Evolutionary conservation across 164 flowering plant species (phyloP).

Genomic region (Echeveria elegans): DNA sequence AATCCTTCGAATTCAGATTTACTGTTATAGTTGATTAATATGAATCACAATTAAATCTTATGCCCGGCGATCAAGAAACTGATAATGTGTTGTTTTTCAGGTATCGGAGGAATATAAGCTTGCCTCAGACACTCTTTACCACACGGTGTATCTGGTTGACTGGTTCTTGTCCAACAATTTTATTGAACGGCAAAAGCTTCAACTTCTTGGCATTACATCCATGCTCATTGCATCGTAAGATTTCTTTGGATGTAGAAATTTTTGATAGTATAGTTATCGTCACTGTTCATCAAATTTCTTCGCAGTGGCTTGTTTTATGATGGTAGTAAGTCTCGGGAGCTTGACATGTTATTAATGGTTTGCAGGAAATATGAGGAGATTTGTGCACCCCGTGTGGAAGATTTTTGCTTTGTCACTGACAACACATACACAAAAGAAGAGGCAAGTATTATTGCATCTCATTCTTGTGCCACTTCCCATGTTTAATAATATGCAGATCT

Average conservation of each 20-base stretch:
- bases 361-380: constrained; percentile 92
- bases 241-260: background rate
- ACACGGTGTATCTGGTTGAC: constrained; percentile 78
- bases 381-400: constrained; percentile 84
- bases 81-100: constrained; percentile 33
- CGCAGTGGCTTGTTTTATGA: background rate
- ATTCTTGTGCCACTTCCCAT: background rate
- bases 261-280: background rate
- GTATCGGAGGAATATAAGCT: constrained; percentile 90
- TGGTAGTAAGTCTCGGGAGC: background rate
- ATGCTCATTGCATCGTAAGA: constrained; percentile 98
- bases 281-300: background rate
- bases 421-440: constrained; percentile 63
- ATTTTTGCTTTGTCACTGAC: constrained; percentile 83
- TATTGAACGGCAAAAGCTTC: constrained; percentile 75
- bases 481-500: background rate
- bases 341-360: constrained; percentile 9
- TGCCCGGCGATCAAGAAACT: background rate
- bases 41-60: background rate
- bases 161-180: constrained; percentile 60
- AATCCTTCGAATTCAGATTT: too few species aligned
- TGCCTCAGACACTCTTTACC: constrained; percentile 81
- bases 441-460: constrained; percentile 28
- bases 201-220: constrained; percentile 91
- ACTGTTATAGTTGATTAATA: background rate